Evolutionary conservation across 73 alveolate species (phyloP), one percentile per base, ranked within the genome.

Genomic region (Uronychia setigera): DNA sequence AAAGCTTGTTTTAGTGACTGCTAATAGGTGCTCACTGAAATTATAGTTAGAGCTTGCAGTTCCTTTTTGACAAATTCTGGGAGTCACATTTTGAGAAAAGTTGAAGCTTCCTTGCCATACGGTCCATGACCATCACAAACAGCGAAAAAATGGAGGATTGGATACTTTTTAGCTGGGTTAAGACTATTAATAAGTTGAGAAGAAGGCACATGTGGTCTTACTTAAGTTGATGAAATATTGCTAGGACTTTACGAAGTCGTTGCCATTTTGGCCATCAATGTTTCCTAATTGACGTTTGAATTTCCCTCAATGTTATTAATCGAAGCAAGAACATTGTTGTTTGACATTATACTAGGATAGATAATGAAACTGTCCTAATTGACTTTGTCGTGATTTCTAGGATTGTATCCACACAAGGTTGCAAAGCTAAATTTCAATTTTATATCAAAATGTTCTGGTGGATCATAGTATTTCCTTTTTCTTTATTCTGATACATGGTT

Each of bases 91-190:
- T 93, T 95, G 67, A 95, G 88, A 83, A 59, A 95, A 58, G 83
- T 84, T 26, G 96, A 87, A 0, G 93, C 99, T 83, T 95, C 97
- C 74, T 93, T 94, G 0, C 99, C 99, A 35, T 89, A 91, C n/a
- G 88, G 78, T 25, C 99, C 99, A 80, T 95, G 99, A 9, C 99
- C 99, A 86, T 95, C 99, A 79, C 96, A 87, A 19, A 95, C 98
- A 29, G 97, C 98, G 60, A 93, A 93, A 80, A 84, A 93, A 77
- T 88, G 89, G 75, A 84, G 80, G 58, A 89, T 92, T 1, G 89
- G 91, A 33, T 84, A 89, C 67, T 46, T 46, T 19, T 19, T 46
- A 5, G 5, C n/a, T 11, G 67, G 67, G 19, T 5, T 11, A 19
- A 46, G 67, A 19, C 67, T 46, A 11, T 5, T 11, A 19, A 46